These are phyloP conservation scores for Ustilago curta DNA, from an alignment of 1,284 basidiomycete species.

Conservation along the genomic window DNA sequence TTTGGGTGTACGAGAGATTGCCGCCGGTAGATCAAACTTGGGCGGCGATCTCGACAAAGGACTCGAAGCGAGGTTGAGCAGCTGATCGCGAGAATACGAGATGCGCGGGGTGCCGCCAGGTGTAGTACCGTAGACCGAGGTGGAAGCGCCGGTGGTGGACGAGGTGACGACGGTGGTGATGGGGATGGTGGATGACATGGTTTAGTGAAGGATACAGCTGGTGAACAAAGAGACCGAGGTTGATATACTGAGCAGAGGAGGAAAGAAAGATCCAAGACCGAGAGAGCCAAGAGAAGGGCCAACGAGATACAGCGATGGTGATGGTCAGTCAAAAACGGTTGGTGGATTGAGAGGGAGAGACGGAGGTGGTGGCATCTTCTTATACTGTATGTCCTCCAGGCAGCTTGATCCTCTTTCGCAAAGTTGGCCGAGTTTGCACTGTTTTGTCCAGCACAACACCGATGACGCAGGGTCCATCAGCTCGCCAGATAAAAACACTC, in stretches of 20 bases:
- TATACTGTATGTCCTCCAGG: too few species aligned
- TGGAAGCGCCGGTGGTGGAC: not conserved
- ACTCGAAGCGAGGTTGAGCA: constrained; percentile 47
- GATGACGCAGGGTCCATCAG: too few species aligned
- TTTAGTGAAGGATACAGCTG: not conserved
- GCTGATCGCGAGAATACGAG: constrained; percentile 57
- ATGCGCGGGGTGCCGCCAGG: constrained; percentile 55
- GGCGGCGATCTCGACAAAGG: constrained; percentile 49
- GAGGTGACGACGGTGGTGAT: constrained; percentile 10
- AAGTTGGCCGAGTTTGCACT: too few species aligned
- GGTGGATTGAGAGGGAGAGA: not conserved
- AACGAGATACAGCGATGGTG: not conserved
- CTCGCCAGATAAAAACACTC: too few species aligned
- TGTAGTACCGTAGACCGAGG: constrained; percentile 46
- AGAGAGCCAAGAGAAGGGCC: too few species aligned
- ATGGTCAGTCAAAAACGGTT: not conserved
- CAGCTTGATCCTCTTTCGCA: too few species aligned
- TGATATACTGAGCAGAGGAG: not conserved
- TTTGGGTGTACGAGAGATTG: constrained; percentile 9
- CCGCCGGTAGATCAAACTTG: constrained; percentile 8
- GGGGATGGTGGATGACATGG: constrained; percentile 24
- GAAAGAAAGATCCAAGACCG: not conserved
- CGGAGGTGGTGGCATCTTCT: not conserved
- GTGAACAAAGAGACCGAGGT: not conserved
- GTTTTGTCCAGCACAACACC: too few species aligned